Percentiles rank a stretch among this genome's conserved stretches.
Conservation (phyloP, 2,329 filamentous ascomycete species). For the Diaporthe aspalathi region DNA sequence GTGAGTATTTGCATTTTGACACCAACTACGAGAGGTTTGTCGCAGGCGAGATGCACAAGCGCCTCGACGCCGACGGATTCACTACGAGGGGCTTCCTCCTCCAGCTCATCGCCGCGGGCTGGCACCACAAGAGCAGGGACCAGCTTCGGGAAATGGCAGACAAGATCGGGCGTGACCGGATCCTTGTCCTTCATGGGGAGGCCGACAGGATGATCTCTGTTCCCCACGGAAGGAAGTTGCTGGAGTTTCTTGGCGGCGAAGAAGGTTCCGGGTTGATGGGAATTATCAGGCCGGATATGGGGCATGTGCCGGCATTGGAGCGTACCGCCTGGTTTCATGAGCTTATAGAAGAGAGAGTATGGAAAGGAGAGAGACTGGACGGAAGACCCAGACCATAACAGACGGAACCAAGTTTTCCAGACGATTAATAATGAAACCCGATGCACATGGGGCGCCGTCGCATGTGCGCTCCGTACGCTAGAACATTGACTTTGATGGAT, state of each 20-base stretch:
- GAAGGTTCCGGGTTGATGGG: conserved; percentile 51
- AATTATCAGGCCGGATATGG: conserved; percentile 75
- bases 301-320: conserved; percentile 82
- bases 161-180: conserved; percentile 76
- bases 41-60: conserved; percentile 81
- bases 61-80: conserved; percentile 70
- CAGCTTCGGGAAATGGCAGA: conserved; percentile 76
- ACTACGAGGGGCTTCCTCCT: conserved; percentile 76
- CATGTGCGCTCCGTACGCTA: background rate
- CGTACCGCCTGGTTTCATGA: conserved; percentile 75
- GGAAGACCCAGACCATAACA: conserved; percentile 37
- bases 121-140: conserved; percentile 78
- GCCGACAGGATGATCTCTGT: conserved; percentile 82
- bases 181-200: conserved; percentile 82
- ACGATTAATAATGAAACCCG: background rate
- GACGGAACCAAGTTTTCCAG: background rate
- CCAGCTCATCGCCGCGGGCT: conserved; percentile 82
- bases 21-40: conserved; percentile 86
- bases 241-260: conserved; percentile 65
- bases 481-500: background rate
- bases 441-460: background rate
- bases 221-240: conserved; percentile 75
- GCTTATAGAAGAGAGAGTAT: conserved; percentile 68
- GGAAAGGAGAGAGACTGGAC: conserved; percentile 61
- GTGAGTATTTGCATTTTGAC: conserved; percentile 67